phyloP scores from a whole-genome alignment of 257 asterid genomes.

The Nicotiana sylvestris region DNA sequence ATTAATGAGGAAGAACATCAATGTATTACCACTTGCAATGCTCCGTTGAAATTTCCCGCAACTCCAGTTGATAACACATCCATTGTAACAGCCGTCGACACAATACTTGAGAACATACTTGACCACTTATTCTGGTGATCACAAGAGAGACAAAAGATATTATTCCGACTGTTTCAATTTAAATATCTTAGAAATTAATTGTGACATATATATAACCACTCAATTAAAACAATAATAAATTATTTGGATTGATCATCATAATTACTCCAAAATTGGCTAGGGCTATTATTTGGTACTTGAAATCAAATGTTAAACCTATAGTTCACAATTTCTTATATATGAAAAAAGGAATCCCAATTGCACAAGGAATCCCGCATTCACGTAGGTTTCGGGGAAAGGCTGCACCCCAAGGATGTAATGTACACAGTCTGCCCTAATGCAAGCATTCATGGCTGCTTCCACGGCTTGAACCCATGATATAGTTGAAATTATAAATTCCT shows the following conservation, averaged over 20 bases:
- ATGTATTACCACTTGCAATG: constrained; percentile 34
- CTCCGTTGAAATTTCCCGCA: constrained; percentile 31
- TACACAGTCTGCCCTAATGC: too few species aligned
- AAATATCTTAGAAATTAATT: background rate
- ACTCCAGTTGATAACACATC: constrained; percentile 33
- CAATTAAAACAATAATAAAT: background rate
- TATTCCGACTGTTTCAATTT: too few species aligned
- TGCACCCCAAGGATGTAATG: too few species aligned
- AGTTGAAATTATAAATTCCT: too few species aligned
- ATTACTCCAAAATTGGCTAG: background rate
- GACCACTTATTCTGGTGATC: constrained; percentile 40
- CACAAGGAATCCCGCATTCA: too few species aligned
- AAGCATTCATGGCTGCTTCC: too few species aligned
- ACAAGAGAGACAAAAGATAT: background rate
- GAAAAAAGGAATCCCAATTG: too few species aligned
- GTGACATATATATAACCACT: background rate
- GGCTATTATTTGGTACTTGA: background rate
- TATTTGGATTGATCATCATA: background rate
- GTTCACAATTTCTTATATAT: background rate
- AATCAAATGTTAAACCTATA: background rate
- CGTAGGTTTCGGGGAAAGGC: too few species aligned
- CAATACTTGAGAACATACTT: constrained; percentile 32
- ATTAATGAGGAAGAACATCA: background rate
- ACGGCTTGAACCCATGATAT: too few species aligned
- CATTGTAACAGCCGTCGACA: constrained; percentile 29